phyloP scores from a whole-genome alignment of 2,329 filamentous ascomycete genomes.

The Diaporthe sp. region DNA sequence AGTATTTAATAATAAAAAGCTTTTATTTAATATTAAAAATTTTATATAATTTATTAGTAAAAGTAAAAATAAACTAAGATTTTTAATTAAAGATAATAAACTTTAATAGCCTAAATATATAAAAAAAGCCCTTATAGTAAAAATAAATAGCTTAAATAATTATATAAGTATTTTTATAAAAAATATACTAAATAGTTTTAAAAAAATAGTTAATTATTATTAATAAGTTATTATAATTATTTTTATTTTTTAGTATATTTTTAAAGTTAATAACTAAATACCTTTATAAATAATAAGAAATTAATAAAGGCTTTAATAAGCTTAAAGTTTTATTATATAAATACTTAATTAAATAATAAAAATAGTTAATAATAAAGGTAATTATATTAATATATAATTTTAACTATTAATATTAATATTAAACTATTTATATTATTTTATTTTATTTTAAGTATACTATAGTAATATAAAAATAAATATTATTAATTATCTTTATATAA shows the following conservation, averaged over 20 bases:
- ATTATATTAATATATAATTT: neutral
- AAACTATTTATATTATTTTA: neutral
- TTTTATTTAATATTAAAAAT: neutral
- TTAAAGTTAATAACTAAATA: neutral
- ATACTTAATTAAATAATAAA: neutral
- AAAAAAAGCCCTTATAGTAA: neutral
- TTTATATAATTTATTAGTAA: neutral
- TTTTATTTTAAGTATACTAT: neutral
- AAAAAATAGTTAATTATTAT: neutral
- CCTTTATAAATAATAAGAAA: neutral
- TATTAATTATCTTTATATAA: neutral
- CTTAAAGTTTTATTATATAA: neutral
- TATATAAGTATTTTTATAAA: neutral
- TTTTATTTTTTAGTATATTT: too few relatives aligned
- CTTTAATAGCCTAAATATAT: neutral
- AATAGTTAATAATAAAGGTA: neutral
- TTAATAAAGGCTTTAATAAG: neutral
- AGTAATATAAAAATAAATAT: neutral
- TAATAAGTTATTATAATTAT: neutral
- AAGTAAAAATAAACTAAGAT: neutral
- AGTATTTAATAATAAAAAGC: neutral
- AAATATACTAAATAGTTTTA: neutral
- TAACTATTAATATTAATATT: neutral
- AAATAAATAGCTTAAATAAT: neutral
- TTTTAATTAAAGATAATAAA: neutral